Percentiles rank a stretch among this genome's conserved stretches.
Conservation (phyloP, 2,329 filamentous ascomycete genomes). For the Coniosporium tulheliwenetii region DNA sequence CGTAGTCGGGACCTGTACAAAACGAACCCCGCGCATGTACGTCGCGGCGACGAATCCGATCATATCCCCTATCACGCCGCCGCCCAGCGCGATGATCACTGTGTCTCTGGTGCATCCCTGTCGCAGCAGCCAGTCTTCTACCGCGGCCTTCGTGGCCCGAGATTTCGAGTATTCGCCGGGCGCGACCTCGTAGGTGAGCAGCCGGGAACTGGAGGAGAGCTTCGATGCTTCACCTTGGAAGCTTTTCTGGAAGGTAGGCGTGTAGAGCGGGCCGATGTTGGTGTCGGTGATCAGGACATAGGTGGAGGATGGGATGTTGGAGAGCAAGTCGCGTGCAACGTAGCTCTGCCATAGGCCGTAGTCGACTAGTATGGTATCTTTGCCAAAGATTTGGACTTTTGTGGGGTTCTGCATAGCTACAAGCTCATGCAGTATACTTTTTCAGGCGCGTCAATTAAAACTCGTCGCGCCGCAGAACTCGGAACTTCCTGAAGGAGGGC, state of each 20-base stretch:
- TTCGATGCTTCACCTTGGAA: slow-evolving; percentile 39
- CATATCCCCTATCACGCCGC: slow-evolving; percentile 95
- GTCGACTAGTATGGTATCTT: slow-evolving; percentile 82
- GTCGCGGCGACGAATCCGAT: slow-evolving; percentile 94
- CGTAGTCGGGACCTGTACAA: slow-evolving; percentile 92
- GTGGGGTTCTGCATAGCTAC: slow-evolving; percentile 21
- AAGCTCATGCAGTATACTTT: too few relatives aligned
- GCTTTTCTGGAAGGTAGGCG: slow-evolving; percentile 54
- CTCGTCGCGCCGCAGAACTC: too few relatives aligned
- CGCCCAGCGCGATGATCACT: slow-evolving; percentile 84
- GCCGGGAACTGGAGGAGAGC: slow-evolving; percentile 34
- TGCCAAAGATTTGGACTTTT: slow-evolving; percentile 69
- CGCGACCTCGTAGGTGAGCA: slow-evolving; percentile 73
- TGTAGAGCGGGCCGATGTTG: slow-evolving; percentile 70
- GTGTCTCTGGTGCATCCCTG: slow-evolving; percentile 90
- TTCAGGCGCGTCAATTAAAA: too few relatives aligned
- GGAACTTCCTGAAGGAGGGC: too few relatives aligned
- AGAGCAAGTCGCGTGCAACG: slow-evolving; percentile 65
- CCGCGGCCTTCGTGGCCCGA: slow-evolving; percentile 80
- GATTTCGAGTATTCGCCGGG: slow-evolving; percentile 92
- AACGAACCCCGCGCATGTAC: slow-evolving; percentile 94
- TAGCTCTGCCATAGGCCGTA: slow-evolving; percentile 78
- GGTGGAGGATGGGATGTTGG: slow-evolving; percentile 66
- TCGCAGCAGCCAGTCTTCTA: slow-evolving; percentile 93
- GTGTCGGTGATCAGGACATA: slow-evolving; percentile 96